phyloP scores from a whole-genome alignment of 2,329 filamentous ascomycete species.

The Fusarium sp. region DNA sequence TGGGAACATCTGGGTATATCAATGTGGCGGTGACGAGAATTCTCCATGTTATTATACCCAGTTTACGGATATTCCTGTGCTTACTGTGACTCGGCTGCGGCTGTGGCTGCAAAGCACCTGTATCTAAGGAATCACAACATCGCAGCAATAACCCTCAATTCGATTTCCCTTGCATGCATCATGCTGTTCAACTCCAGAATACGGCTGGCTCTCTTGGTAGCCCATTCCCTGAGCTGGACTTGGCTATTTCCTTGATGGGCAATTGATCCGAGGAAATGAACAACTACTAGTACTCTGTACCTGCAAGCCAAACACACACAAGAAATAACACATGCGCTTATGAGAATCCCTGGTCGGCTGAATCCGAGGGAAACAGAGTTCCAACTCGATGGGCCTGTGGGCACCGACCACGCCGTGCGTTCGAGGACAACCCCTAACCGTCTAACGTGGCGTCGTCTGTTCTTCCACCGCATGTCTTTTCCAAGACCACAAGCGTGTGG shows the following conservation, averaged over 20 bases:
- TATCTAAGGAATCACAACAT: constrained; percentile 8
- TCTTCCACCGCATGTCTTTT: constrained; percentile 24
- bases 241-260: constrained; percentile 1
- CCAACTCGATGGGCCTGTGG: constrained; percentile 23
- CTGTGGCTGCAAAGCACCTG: constrained; percentile 9
- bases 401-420: constrained; percentile 17
- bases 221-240: constrained; percentile 25
- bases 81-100: constrained; percentile 3
- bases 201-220: constrained; percentile 9
- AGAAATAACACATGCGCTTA: neutral
- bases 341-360: constrained; percentile 37
- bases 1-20: neutral
- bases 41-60: constrained; percentile 5
- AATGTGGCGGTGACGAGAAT: constrained; percentile 9
- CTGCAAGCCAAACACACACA: constrained; percentile 2
- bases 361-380: constrained; percentile 18
- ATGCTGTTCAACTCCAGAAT: constrained; percentile 29
- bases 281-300: neutral
- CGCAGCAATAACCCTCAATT: constrained; percentile 3
- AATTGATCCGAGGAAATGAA: constrained; percentile 8
- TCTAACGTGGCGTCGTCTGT: constrained; percentile 21
- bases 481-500: constrained; percentile 1
- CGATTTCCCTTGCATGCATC: constrained; percentile 21
- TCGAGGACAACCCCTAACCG: constrained; percentile 18
- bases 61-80: neutral